These are phyloP conservation scores for Prunus mira DNA, from an alignment of 306 rosid species.

Conservation along the genomic window DNA sequence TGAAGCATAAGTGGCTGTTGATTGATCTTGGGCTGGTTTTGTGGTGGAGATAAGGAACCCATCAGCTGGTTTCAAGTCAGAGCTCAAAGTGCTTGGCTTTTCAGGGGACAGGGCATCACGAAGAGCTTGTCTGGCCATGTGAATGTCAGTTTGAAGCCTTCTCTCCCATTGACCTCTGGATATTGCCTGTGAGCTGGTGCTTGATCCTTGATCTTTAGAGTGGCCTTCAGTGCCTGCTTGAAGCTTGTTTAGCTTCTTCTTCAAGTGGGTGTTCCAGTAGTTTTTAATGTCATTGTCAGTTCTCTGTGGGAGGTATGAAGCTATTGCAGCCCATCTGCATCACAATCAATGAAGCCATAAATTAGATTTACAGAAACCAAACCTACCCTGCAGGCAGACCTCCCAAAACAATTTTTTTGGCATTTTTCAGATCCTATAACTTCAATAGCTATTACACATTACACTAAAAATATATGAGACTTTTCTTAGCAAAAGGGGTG, in stretches of 20 bases:
- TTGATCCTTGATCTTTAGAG: conserved; percentile 23
- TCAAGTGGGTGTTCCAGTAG: conserved; percentile 93
- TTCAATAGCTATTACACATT: too few species aligned
- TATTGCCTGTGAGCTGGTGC: conserved; percentile 34
- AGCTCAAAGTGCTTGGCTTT: neutral
- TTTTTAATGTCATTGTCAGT: conserved; percentile 95
- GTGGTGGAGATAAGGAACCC: conserved; percentile 3
- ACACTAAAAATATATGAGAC: neutral
- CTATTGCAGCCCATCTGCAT: conserved; percentile 97
- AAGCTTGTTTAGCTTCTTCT: conserved; percentile 67
- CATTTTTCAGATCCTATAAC: neutral
- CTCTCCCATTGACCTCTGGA: conserved; percentile 96
- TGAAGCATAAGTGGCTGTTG: conserved; percentile 37
- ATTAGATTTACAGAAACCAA: conserved; percentile 9
- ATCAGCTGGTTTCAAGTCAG: neutral
- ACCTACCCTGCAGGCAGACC: neutral
- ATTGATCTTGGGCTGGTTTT: neutral
- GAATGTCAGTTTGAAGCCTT: conserved; percentile 84
- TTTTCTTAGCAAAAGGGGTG: neutral
- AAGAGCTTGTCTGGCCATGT: conserved; percentile 78
- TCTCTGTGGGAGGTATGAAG: conserved; percentile 95
- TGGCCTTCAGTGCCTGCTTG: conserved; percentile 28
- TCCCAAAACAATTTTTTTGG: neutral
- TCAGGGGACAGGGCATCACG: conserved; percentile 69
- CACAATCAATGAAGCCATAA: conserved; percentile 17